phyloP scores from a whole-genome alignment of 768 basidiomycete species.

The Aureoboletus auriporus region DNA sequence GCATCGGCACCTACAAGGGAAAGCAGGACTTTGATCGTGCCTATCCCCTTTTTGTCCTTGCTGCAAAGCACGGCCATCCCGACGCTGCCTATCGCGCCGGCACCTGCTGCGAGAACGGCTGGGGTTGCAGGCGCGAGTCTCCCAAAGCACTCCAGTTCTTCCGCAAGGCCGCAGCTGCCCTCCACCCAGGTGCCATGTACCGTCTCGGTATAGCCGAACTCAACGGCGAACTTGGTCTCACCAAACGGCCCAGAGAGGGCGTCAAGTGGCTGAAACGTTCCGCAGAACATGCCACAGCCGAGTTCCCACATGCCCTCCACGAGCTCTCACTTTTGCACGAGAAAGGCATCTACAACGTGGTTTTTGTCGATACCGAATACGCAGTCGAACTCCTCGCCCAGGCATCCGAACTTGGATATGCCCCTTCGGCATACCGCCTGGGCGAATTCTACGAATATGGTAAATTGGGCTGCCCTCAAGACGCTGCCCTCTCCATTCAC shows the following conservation, averaged over 20 bases:
- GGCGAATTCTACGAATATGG: slow-evolving; percentile 99
- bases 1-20: slow-evolving; percentile 87
- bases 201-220: slow-evolving; percentile 94
- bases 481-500: slow-evolving; percentile 95
- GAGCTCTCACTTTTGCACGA: slow-evolving; percentile 93
- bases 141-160: slow-evolving; percentile 91
- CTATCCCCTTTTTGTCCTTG: slow-evolving; percentile 91
- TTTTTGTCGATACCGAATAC: slow-evolving; percentile 96
- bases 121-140: slow-evolving; percentile 93
- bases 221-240: slow-evolving; percentile 88
- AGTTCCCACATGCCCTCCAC: slow-evolving; percentile 95
- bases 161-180: slow-evolving; percentile 86
- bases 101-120: slow-evolving; percentile 98
- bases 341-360: slow-evolving; percentile 95
- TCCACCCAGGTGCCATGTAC: slow-evolving; percentile 95
- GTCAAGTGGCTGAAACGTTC: slow-evolving; percentile 98
- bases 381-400: slow-evolving; percentile 92
- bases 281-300: slow-evolving; percentile 89
- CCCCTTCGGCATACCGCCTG: slow-evolving; percentile 90
- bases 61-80: slow-evolving; percentile 95
- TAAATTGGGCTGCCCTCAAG: slow-evolving; percentile 96
- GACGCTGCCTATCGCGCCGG: slow-evolving; percentile 95
- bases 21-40: slow-evolving; percentile 97
- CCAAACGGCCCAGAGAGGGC: slow-evolving; percentile 89
- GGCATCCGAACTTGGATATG: slow-evolving; percentile 93